Percentiles rank a stretch among this genome's conserved stretches.
These are phyloP conservation scores for Stephanodiscus minutulus DNA, from an alignment of 108 stramenopile genomes.

Conservation along the genomic window DNA sequence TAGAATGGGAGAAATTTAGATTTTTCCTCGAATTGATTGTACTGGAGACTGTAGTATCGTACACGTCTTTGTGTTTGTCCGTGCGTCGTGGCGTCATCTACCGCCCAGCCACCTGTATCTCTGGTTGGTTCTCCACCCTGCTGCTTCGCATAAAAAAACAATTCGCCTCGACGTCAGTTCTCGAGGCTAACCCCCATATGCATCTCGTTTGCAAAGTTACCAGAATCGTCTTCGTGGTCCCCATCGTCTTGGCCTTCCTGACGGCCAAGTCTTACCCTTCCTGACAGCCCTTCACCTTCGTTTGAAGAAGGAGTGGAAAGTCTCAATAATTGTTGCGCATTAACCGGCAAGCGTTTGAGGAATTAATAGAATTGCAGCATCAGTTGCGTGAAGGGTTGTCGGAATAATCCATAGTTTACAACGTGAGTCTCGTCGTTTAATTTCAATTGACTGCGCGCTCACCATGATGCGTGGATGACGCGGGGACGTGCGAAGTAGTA, in stretches of 20 bases:
- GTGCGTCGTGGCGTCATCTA: too few species aligned
- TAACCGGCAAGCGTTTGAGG: too few species aligned
- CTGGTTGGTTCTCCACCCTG: neutral
- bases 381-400: neutral
- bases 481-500: neutral
- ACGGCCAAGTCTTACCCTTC: constrained; percentile 57
- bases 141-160: constrained; percentile 5
- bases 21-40: too few species aligned
- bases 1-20: too few species aligned
- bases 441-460: too few species aligned
- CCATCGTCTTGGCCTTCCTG: constrained; percentile 63
- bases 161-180: constrained; percentile 27
- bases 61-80: too few species aligned
- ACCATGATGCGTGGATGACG: neutral
- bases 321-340: neutral
- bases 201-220: constrained; percentile 14
- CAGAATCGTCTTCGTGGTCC: constrained; percentile 54
- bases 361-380: neutral
- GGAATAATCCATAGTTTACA: too few species aligned
- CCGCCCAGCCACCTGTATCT: neutral
- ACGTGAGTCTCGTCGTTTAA: constrained; percentile 1
- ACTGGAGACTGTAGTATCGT: too few species aligned
- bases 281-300: constrained; percentile 50
- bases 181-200: constrained; percentile 29
- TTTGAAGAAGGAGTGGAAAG: constrained; percentile 2